phyloP scores from a whole-genome alignment of 352 stramenopile species.

The Phytophthora tubulina region DNA sequence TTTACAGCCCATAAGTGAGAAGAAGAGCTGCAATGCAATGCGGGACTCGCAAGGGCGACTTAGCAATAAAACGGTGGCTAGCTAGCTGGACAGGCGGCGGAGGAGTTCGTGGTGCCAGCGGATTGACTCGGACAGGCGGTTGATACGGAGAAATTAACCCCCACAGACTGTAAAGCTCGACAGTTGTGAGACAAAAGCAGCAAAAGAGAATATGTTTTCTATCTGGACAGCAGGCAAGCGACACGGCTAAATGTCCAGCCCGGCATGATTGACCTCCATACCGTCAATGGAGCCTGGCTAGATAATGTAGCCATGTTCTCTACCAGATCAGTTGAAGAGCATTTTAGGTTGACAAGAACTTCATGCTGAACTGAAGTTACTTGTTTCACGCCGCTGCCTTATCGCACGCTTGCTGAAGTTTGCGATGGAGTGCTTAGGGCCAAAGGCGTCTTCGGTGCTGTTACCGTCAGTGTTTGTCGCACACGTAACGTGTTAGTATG shows the following conservation, averaged over 20 bases:
- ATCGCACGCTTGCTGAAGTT: no score
- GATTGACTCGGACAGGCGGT: slow-evolving; percentile 35
- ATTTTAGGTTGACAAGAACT: slow-evolving; percentile 3
- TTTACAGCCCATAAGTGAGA: slow-evolving; percentile 62
- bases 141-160: neutral
- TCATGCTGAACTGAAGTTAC: slow-evolving; percentile 1
- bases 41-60: slow-evolving; percentile 7
- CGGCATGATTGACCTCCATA: slow-evolving; percentile 27
- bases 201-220: slow-evolving; percentile 41
- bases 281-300: slow-evolving; percentile 10
- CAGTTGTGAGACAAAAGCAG: slow-evolving; percentile 23
- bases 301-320: slow-evolving; percentile 36
- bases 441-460: neutral
- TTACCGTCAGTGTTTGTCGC: slow-evolving; percentile 10
- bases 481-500: slow-evolving; percentile 1
- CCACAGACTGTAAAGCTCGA: neutral
- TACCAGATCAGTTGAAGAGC: slow-evolving; percentile 15
- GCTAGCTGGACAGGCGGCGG: slow-evolving; percentile 33
- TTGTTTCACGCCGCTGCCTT: no score
- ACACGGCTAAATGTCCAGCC: neutral
- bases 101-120: slow-evolving; percentile 7
- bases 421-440: no score
- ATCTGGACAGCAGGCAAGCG: slow-evolving; percentile 24
- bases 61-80: neutral
- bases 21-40: slow-evolving; percentile 11